Evolutionary conservation across 1,284 basidiomycete species (phyloP).

Genomic region (Grifola frondosa): DNA sequence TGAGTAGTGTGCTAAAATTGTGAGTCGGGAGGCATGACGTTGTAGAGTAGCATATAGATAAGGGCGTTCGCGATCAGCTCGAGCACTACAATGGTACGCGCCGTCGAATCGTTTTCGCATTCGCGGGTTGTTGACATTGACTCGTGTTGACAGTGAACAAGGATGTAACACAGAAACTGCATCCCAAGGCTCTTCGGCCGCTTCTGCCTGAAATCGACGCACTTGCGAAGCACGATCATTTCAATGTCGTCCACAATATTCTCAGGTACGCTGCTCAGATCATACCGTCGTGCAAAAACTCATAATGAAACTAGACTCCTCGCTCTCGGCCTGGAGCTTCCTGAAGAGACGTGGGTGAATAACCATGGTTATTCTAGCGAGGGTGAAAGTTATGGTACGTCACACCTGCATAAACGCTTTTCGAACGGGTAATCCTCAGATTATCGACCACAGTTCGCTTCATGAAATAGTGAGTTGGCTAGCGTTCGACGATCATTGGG

Average conservation of each 20-base stretch:
- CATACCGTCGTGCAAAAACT: constrained; percentile 5
- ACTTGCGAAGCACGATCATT: constrained; percentile 29
- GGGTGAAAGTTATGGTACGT: constrained; percentile 32
- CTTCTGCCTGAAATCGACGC: constrained; percentile 41
- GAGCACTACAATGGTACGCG: constrained; percentile 56
- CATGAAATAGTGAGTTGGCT: constrained; percentile 34
- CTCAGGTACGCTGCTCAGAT: constrained; percentile 18
- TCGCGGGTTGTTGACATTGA: not conserved
- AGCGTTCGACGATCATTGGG: not conserved
- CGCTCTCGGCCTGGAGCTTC: constrained; percentile 28
- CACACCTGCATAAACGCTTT: not conserved
- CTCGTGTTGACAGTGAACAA: constrained; percentile 20
- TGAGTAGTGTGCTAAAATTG: constrained; percentile 23
- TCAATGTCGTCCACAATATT: constrained; percentile 27
- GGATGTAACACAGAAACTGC: constrained; percentile 22
- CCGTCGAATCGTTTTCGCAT: too few species aligned
- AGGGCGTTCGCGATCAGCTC: constrained; percentile 56
- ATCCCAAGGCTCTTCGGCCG: constrained; percentile 34
- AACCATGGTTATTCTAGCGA: constrained; percentile 35
- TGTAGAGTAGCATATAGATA: constrained; percentile 48
- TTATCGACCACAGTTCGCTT: constrained; percentile 23
- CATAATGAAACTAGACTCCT: constrained; percentile 20
- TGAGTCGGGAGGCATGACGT: too few species aligned
- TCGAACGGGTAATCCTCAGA: not conserved
- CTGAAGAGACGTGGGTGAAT: constrained; percentile 36